Base-by-base conservation (phyloP, 176 grass and related monocot genomes). In the Oryza australiensis region DNA sequence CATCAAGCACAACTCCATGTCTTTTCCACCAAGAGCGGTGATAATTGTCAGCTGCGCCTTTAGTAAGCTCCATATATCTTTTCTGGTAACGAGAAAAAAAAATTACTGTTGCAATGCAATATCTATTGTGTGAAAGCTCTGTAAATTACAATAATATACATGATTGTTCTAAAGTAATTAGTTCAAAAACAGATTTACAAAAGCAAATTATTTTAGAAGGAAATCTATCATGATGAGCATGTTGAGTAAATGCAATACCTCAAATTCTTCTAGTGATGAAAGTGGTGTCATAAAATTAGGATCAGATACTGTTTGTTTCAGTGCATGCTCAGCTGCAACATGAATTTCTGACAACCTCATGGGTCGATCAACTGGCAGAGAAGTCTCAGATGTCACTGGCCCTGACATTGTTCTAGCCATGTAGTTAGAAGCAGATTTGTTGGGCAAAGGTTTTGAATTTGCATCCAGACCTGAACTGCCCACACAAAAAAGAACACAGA, bases 21-120 rank as follows among this genome's bases (percentile, higher is more conserved):
- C 97, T 91, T 89, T 96, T 99, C 97, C 97, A 99, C 97, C 97
- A 99, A 45, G 97, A 99, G 23, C 80, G 91, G 65, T 99, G 93
- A 79, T 99, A 99, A 88, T 96, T 99, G 41, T 99, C 91, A 82
- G 93, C 93, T 29, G 93, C 97, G 29, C 93, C 93, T 94, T 99
- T 94, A 74, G 97, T 99, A 75, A 99, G 85, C 83, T 99, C 97
- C 91, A 96, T 94, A 93, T 99, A 96, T 74, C 86, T 99, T 83
- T 82, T 85, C 97, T 99, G 82, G 46, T 28, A 91, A 88, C 49
- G n/a, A 78, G 28, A 71, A 60, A 78, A 70, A 78, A 83, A 59
- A 86, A 65, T 29, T 10, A 77, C 16, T 66, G 16, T 57, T 86
- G 40, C n/a, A 75, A 3, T 34, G 62, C 38, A 73, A 55, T 48